These are phyloP conservation scores for Echites panduratus DNA, from an alignment of 257 asterid species.

Conservation along the genomic window DNA sequence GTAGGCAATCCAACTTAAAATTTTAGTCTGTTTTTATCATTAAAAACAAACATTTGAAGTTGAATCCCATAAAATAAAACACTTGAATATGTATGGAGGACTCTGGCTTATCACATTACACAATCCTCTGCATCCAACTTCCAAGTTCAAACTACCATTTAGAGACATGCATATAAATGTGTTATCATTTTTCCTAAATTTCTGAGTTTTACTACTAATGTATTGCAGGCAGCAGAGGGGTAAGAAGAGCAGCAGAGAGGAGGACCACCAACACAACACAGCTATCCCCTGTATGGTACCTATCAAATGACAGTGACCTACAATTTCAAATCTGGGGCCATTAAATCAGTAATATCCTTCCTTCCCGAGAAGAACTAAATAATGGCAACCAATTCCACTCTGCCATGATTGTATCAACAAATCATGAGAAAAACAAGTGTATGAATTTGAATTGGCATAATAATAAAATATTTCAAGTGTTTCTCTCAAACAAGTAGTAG, in stretches of 20 bases:
- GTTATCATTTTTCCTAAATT: slow-evolving; percentile 13
- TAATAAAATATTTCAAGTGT: not conserved
- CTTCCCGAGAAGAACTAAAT: not conserved
- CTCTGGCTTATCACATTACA: no score
- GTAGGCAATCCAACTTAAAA: slow-evolving; percentile 15
- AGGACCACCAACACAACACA: slow-evolving; percentile 26
- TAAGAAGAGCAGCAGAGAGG: not conserved
- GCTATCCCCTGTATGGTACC: slow-evolving; percentile 21
- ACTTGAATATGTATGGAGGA: not conserved
- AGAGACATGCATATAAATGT: not conserved
- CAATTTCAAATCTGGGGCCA: slow-evolving; percentile 24
- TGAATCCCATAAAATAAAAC: not conserved
- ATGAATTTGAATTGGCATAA: not conserved
- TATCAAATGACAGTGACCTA: slow-evolving; percentile 32
- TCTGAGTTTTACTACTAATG: slow-evolving; percentile 20
- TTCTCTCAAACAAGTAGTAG: not conserved
- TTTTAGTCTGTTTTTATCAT: slow-evolving; percentile 1
- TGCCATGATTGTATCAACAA: no score
- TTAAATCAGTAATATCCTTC: not conserved
- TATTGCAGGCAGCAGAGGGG: slow-evolving; percentile 13
- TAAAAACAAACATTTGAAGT: not conserved
- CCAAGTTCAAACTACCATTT: slow-evolving; percentile 7
- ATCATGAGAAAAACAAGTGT: not conserved
- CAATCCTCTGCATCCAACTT: not conserved
- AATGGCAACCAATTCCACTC: no score